phyloP scores from a whole-genome alignment of 768 basidiomycete species.

The Tylopilus vinaceipallidus region DNA sequence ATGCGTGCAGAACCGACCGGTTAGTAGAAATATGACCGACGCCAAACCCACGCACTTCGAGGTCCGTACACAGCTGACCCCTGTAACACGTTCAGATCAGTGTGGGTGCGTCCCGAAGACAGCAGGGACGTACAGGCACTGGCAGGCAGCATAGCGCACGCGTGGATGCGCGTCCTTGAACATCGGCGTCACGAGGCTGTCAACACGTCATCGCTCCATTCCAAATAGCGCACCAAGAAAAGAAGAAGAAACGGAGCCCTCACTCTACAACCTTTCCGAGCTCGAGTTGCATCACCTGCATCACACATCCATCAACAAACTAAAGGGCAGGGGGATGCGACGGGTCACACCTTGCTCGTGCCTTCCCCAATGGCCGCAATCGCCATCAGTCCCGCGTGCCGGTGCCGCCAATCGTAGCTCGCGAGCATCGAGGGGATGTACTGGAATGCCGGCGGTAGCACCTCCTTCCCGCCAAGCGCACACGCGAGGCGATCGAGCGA shows the following conservation, averaged over 20 bases:
- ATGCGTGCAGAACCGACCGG: not conserved
- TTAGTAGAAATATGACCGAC: too few relatives aligned
- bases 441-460: constrained; percentile 79
- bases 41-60: constrained; percentile 53
- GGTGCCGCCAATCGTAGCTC: constrained; percentile 78
- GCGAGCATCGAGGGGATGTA: constrained; percentile 81
- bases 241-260: too few relatives aligned
- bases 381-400: constrained; percentile 86
- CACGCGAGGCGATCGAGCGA: constrained; percentile 78
- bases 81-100: constrained; percentile 35
- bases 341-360: constrained; percentile 55
- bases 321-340: not conserved
- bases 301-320: not conserved
- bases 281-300: constrained; percentile 74
- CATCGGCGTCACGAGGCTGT: constrained; percentile 71
- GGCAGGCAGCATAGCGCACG: constrained; percentile 75
- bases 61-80: constrained; percentile 86
- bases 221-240: too few relatives aligned
- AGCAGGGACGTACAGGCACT: constrained; percentile 62
- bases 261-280: constrained; percentile 81
- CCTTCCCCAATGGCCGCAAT: constrained; percentile 86
- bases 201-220: not conserved
- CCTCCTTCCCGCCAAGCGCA: constrained; percentile 71
- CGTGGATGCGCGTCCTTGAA: constrained; percentile 78
- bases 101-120: not conserved